Evolutionary conservation across 208 protist genomes (phyloP).

Genomic region (Trypanosoma conorhini): DNA sequence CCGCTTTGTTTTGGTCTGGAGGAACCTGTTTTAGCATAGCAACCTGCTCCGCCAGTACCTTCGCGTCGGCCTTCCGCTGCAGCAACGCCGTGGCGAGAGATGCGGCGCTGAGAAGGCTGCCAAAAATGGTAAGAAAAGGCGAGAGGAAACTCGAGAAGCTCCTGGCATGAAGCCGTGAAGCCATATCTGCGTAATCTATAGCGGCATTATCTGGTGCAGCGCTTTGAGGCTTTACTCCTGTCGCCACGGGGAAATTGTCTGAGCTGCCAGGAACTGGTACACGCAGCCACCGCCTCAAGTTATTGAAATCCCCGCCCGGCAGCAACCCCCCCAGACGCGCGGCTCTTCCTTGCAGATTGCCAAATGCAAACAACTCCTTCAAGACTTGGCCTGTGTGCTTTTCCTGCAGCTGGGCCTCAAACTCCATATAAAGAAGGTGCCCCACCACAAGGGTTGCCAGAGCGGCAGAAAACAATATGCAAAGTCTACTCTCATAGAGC

Average conservation of each 20-base stretch:
- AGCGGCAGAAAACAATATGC: slow-evolving; percentile 38
- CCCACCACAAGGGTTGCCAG: slow-evolving; percentile 30
- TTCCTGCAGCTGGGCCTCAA: slow-evolving; percentile 20
- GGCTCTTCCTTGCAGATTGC: background rate
- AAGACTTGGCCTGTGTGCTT: slow-evolving; percentile 40
- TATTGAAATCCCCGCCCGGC: background rate
- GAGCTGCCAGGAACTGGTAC: background rate
- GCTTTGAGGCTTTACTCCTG: background rate
- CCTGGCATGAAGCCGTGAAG: background rate
- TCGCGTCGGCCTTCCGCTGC: slow-evolving; percentile 70
- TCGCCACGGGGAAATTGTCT: background rate
- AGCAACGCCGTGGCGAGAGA: slow-evolving; percentile 64
- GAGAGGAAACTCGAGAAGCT: background rate
- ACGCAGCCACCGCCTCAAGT: background rate
- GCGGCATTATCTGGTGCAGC: background rate
- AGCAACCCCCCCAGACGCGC: background rate
- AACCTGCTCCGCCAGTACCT: slow-evolving; percentile 66
- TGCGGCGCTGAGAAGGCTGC: slow-evolving; percentile 34
- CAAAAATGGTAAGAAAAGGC: slow-evolving; percentile 20
- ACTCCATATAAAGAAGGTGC: slow-evolving; percentile 36
- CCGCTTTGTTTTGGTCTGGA: background rate
- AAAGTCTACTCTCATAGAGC: slow-evolving; percentile 38
- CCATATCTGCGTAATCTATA: slow-evolving; percentile 2
- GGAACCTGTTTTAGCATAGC: slow-evolving; percentile 4
- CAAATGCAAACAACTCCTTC: slow-evolving; percentile 45